Percentiles rank a stretch among this genome's conserved stretches.
phyloP scores from a whole-genome alignment of 208 protist species.

The Leptomonas seymouri region DNA sequence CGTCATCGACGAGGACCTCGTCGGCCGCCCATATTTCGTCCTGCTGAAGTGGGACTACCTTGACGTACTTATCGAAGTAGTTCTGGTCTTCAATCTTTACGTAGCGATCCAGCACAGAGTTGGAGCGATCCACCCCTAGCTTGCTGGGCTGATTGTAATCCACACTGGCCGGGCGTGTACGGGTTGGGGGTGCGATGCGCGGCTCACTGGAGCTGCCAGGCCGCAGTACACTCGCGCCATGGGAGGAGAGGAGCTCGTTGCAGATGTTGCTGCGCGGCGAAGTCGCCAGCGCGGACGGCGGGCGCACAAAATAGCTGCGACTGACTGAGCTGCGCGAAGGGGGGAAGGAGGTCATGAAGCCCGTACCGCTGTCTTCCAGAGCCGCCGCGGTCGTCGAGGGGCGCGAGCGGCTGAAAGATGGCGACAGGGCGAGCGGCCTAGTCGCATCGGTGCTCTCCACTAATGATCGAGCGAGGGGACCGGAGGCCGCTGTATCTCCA shows the following conservation, averaged over 20 bases:
- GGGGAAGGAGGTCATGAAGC: slow-evolving; percentile 21
- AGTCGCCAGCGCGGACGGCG: slow-evolving; percentile 36
- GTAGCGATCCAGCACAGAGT: slow-evolving; percentile 81
- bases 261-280: slow-evolving; percentile 33
- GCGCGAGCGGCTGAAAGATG: slow-evolving; percentile 15
- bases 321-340: slow-evolving; percentile 38
- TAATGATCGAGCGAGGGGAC: slow-evolving; percentile 1
- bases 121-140: slow-evolving; percentile 59
- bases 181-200: slow-evolving; percentile 22
- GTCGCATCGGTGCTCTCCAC: slow-evolving; percentile 16
- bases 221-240: slow-evolving; percentile 14
- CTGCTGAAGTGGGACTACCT: slow-evolving; percentile 65
- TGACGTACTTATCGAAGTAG: slow-evolving; percentile 83
- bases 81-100: slow-evolving; percentile 88
- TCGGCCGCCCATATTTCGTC: slow-evolving; percentile 69
- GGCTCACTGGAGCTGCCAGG: slow-evolving; percentile 42
- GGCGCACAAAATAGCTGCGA: slow-evolving; percentile 49
- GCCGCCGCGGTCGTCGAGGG: slow-evolving; percentile 23
- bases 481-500: slow-evolving; percentile 1
- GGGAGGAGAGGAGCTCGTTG: slow-evolving; percentile 32
- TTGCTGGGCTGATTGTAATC: slow-evolving; percentile 77
- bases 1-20: slow-evolving; percentile 34
- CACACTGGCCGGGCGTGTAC: slow-evolving; percentile 60
- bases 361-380: slow-evolving; percentile 30
- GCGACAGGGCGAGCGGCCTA: slow-evolving; percentile 5